Conservation (phyloP, 73 alveolate genomes). For the Durusdinium trenchii region DNA sequence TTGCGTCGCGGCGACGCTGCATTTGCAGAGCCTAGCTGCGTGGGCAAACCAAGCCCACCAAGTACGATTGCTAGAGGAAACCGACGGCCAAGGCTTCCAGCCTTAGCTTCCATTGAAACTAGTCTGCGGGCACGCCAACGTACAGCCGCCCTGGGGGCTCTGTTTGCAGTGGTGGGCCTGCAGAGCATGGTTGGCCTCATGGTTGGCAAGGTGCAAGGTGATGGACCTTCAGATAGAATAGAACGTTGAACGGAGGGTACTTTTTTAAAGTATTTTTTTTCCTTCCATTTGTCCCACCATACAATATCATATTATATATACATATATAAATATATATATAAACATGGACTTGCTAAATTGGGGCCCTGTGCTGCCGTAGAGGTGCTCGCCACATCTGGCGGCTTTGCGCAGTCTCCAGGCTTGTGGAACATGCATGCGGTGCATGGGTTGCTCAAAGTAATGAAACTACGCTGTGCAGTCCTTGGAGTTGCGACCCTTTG, state of each 20-base stretch:
- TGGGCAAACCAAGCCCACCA: no score
- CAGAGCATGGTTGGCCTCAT: conserved; percentile 94
- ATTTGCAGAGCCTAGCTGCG: no score
- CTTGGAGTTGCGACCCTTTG: no score
- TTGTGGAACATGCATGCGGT: background rate
- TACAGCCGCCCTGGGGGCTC: conserved; percentile 84
- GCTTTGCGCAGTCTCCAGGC: conserved; percentile 82
- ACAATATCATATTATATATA: no score
- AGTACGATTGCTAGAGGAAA: no score
- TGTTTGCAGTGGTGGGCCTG: conserved; percentile 92
- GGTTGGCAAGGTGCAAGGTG: conserved; percentile 45
- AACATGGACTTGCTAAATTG: background rate
- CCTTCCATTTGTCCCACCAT: no score
- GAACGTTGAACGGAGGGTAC: background rate
- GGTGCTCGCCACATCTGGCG: conserved; percentile 93
- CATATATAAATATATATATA: no score
- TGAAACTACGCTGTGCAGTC: no score
- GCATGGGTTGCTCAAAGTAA: background rate
- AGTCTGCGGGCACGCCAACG: conserved; percentile 81
- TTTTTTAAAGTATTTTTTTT: no score
- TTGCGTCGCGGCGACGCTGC: no score
- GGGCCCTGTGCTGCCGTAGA: background rate
- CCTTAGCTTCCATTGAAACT: conserved; percentile 62
- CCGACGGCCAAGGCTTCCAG: conserved; percentile 62
- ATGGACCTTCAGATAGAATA: background rate